phyloP scores from a whole-genome alignment of 768 basidiomycete genomes.

The Lentinula boryana region DNA sequence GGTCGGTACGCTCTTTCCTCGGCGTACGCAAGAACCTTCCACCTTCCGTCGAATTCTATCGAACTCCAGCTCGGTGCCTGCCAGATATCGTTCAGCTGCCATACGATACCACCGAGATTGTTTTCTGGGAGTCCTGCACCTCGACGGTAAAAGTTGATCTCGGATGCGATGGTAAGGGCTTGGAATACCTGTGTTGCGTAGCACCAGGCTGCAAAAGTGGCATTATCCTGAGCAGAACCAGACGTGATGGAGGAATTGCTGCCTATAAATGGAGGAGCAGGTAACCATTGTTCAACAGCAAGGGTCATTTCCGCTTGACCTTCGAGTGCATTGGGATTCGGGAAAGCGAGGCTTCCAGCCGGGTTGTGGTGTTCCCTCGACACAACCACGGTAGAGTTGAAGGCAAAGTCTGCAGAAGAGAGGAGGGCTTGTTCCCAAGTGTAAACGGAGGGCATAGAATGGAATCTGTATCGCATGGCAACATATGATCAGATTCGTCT shows the following conservation, averaged over 20 bases:
- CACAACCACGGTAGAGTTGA: slow-evolving; percentile 51
- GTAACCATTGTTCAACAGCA: slow-evolving; percentile 51
- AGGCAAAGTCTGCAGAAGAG: slow-evolving; percentile 45
- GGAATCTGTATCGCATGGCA: slow-evolving; percentile 32
- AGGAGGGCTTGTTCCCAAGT: slow-evolving; percentile 52
- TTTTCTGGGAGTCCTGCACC: slow-evolving; percentile 55
- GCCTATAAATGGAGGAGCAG: slow-evolving; percentile 27
- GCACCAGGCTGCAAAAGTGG: slow-evolving; percentile 60
- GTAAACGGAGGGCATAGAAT: slow-evolving; percentile 60
- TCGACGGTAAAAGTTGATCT: slow-evolving; percentile 53
- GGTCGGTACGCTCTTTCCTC: slow-evolving; percentile 38
- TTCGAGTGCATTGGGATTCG: slow-evolving; percentile 47
- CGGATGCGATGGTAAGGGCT: slow-evolving; percentile 50
- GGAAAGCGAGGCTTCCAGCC: slow-evolving; percentile 44
- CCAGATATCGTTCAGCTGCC: slow-evolving; percentile 61
- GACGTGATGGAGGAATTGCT: slow-evolving; percentile 6
- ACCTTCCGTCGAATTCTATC: slow-evolving; percentile 52
- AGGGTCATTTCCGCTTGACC: slow-evolving; percentile 49
- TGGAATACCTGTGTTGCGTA: slow-evolving; percentile 61
- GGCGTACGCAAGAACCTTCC: slow-evolving; percentile 55
- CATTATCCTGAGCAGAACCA: slow-evolving; percentile 37
- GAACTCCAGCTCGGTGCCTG: slow-evolving; percentile 51
- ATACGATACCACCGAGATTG: slow-evolving; percentile 52
- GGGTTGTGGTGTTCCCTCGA: slow-evolving; percentile 55
- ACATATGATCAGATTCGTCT: neutral